Conservation (phyloP, 345 rosid genomes). For the Cardamine chenopodiifolia region DNA sequence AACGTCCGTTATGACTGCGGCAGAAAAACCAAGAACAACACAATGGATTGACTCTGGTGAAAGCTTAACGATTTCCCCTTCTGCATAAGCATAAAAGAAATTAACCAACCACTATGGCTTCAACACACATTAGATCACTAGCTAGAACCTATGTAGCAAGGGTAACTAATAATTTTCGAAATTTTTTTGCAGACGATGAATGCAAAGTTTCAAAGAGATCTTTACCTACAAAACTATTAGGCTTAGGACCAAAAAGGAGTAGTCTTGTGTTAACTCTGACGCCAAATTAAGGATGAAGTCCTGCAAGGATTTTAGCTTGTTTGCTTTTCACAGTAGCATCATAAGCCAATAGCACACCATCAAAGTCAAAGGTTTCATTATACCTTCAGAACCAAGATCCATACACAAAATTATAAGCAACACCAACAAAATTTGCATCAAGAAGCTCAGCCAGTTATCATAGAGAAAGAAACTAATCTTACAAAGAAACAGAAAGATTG, state of each 20-base stretch:
- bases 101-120: not conserved
- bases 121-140: not conserved
- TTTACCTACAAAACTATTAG: conserved; percentile 69
- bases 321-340: conserved; percentile 53
- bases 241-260: conserved; percentile 74
- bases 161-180: too few species aligned
- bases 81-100: conserved; percentile 46
- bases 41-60: conserved; percentile 69
- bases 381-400: conserved; percentile 48
- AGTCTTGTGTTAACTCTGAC: conserved; percentile 60
- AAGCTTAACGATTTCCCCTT: conserved; percentile 74
- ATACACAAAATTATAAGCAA: not conserved
- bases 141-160: not conserved
- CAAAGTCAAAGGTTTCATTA: conserved; percentile 67
- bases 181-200: too few species aligned
- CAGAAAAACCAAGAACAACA: conserved; percentile 82
- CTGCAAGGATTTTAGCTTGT: conserved; percentile 61
- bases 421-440: not conserved
- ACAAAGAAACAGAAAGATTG: not conserved
- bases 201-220: not conserved
- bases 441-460: not conserved
- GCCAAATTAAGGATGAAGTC: conserved; percentile 67
- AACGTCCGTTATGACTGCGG: conserved; percentile 62
- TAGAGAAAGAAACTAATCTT: not conserved
- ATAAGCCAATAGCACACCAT: conserved; percentile 76